Conservation (phyloP, 257 asterid species). For the Scutellaria minor region DNA sequence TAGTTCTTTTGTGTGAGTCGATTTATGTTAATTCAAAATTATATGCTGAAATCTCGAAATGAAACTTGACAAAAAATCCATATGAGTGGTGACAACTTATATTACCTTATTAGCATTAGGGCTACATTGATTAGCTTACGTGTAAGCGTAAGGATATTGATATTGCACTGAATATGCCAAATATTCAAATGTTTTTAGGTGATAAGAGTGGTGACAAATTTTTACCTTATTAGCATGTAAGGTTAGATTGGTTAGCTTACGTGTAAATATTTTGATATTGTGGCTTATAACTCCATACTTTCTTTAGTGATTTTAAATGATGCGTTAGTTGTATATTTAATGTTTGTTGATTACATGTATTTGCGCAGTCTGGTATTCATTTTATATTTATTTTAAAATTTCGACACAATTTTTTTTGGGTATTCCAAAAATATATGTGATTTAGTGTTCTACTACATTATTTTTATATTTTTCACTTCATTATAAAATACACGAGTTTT, state of each 20-base stretch:
- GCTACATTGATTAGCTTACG: not conserved
- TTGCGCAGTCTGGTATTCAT: slow-evolving; percentile 58
- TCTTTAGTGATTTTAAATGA: not conserved
- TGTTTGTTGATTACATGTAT: slow-evolving; percentile 30
- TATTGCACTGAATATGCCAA: not conserved
- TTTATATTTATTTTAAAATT: not conserved
- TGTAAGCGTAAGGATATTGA: not conserved
- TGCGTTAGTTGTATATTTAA: slow-evolving; percentile 10
- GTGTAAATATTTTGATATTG: no score
- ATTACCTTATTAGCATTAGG: not conserved
- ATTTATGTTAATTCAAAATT: not conserved
- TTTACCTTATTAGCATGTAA: no score
- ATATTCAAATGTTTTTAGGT: not conserved
- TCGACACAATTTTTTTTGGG: not conserved
- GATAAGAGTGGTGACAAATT: not conserved
- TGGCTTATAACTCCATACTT: no score
- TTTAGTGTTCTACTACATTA: no score
- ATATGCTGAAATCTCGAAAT: slow-evolving; percentile 1
- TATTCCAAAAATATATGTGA: no score
- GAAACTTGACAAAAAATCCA: not conserved
- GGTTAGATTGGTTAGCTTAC: no score
- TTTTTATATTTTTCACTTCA: no score
- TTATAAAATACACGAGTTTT: no score
- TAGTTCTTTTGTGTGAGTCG: not conserved
- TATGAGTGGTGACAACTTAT: slow-evolving; percentile 3